Percentiles rank a stretch among this genome's conserved stretches.
Conservation (phyloP, 1,139 yeast genomes). For the Diutina ranongensis region DNA sequence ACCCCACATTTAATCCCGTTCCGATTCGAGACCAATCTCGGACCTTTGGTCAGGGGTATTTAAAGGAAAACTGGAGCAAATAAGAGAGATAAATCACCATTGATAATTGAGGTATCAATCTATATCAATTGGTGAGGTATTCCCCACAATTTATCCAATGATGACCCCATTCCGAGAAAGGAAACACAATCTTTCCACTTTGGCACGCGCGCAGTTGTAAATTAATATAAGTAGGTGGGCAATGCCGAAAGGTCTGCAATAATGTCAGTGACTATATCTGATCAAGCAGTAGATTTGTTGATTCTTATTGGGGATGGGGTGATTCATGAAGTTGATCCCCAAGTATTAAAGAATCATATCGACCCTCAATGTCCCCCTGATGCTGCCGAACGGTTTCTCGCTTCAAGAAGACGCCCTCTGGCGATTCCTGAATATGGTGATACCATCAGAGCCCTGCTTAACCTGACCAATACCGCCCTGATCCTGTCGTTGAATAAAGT, state of each 20-base stretch:
- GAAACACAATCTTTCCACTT: no score
- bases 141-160: not conserved
- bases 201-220: no score
- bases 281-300: constrained; percentile 14
- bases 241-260: no score
- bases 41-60: no score
- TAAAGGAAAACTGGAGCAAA: no score
- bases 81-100: no score
- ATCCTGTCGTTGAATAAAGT: constrained; percentile 16
- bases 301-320: constrained; percentile 24
- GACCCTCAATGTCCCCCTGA: constrained; percentile 19
- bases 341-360: constrained; percentile 18
- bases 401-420: constrained; percentile 20
- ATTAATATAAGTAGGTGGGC: no score
- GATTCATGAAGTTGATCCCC: constrained; percentile 23
- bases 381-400: constrained; percentile 23
- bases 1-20: no score
- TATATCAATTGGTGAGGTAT: no score
- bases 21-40: no score
- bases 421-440: constrained; percentile 19
- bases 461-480: constrained; percentile 13
- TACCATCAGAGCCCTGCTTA: constrained; percentile 10
- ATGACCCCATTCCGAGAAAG: no score
- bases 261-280: not conserved
- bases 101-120: no score